Evolutionary conservation across 257 asterid species (phyloP).

Genomic region (Nemophila menziesii): DNA sequence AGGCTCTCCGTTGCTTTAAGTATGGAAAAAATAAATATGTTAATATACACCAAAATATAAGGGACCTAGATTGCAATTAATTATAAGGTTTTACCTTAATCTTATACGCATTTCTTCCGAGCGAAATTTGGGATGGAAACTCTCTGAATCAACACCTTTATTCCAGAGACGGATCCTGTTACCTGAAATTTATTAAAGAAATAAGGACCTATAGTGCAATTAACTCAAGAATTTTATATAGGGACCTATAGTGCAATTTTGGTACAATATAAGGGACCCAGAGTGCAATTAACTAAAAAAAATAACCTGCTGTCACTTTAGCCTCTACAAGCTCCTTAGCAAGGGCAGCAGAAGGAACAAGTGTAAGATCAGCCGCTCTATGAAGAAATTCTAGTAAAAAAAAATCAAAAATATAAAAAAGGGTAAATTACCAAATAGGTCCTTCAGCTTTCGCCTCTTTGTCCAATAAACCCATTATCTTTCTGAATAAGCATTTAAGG

Average conservation of each 20-base stretch:
- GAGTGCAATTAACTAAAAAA: neutral
- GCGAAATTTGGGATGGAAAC: slow-evolving; percentile 67
- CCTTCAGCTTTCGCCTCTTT: no score
- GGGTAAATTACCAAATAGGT: no score
- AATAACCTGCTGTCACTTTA: slow-evolving; percentile 60
- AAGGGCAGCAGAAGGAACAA: slow-evolving; percentile 91
- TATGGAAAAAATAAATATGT: slow-evolving; percentile 7
- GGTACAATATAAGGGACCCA: neutral
- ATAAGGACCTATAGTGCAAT: neutral
- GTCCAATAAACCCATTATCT: no score
- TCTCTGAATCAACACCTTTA: slow-evolving; percentile 95
- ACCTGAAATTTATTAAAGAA: slow-evolving; percentile 26
- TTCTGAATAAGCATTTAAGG: no score
- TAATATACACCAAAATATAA: slow-evolving; percentile 10
- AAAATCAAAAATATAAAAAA: neutral
- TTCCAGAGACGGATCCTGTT: slow-evolving; percentile 85
- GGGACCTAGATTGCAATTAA: no score
- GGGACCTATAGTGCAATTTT: neutral
- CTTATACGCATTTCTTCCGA: slow-evolving; percentile 63
- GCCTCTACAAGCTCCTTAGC: slow-evolving; percentile 83
- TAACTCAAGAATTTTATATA: neutral
- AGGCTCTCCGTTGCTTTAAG: slow-evolving; percentile 74
- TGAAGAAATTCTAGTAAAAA: slow-evolving; percentile 67
- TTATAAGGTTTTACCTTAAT: slow-evolving; percentile 37
- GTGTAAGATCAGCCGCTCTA: slow-evolving; percentile 90